These are phyloP conservation scores for Eimeria nieschulzi DNA, from an alignment of 169 alveolate genomes.

Conservation along the genomic window DNA sequence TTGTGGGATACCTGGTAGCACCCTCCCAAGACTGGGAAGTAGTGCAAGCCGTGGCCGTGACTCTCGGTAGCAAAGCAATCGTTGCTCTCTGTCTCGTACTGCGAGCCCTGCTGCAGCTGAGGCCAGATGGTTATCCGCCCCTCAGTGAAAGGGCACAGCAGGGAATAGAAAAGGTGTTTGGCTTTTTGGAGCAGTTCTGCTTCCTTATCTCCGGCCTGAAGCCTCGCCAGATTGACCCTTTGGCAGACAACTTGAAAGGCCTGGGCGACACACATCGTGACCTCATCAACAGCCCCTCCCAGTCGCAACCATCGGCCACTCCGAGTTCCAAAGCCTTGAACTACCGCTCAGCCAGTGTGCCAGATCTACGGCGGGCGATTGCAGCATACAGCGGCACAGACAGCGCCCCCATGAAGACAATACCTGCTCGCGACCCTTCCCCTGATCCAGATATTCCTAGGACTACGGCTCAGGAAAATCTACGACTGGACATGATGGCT, in stretches of 20 bases:
- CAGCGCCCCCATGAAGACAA: too few relatives aligned
- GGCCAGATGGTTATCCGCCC: slow-evolving; percentile 74
- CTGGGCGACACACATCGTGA: neutral
- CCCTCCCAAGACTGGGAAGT: slow-evolving; percentile 19
- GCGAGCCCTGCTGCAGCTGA: slow-evolving; percentile 76
- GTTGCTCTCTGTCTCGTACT: slow-evolving; percentile 77
- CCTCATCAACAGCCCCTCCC: neutral
- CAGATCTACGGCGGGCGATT: slow-evolving; percentile 6
- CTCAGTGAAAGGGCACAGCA: neutral
- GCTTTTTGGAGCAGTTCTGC: slow-evolving; percentile 76
- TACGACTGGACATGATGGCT: slow-evolving; percentile 44
- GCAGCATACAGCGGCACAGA: neutral
- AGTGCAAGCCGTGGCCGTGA: slow-evolving; percentile 72
- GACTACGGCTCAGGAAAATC: neutral
- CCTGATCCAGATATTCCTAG: neutral
- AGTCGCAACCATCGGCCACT: neutral
- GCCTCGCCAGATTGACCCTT: slow-evolving; percentile 51
- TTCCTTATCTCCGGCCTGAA: slow-evolving; percentile 78
- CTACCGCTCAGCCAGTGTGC: slow-evolving; percentile 13
- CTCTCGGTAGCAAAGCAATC: slow-evolving; percentile 80
- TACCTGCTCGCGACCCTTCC: neutral
- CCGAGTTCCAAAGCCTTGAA: neutral
- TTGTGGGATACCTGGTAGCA: slow-evolving; percentile 44
- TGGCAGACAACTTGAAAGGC: neutral
- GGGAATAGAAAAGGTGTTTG: slow-evolving; percentile 73